Evolutionary conservation across 257 asterid species (phyloP), one percentile per base, ranked within the genome.

Genomic region (Voacanga thouarsii): DNA sequence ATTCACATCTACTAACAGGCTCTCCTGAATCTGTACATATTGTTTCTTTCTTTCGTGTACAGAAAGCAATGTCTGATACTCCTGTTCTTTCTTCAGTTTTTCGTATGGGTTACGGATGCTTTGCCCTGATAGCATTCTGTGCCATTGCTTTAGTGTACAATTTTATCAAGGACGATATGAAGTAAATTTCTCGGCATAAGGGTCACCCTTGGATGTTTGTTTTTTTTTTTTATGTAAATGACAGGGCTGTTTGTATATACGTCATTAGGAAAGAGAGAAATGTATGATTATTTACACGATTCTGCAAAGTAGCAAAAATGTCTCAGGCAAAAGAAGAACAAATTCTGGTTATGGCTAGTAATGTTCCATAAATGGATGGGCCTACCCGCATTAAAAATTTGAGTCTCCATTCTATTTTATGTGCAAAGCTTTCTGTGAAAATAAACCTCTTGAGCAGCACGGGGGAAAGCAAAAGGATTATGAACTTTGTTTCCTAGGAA

Each of bases 1-100:
- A 83, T 90, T 49, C 92, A 86, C 67, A 78, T 88, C 74, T 85
- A 82, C 74, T 75, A 83, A 2, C 75, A 63, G 83, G 79, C 23
- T 66, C 49, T 71, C 45, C 41, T 37, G 49, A 28, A 30, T 75
- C 61, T 71, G 82, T 77, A 77, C 26, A 72, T 86, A 75, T 75
- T 19, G 77, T 73, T 28, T 75, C 16, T 43, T 68, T 59, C 26
- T 10, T 0, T 21, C 21, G 71, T 75, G 55, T 51, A 69, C 60
- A 75, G 18, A n/a, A 47, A 21, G 11, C 43, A 0, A 23, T 41
- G 49, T 41, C 43, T 11, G 44, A 37, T 19, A 61, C 69, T 37
- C 73, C 18, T 19, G 7, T 51, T 33, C 37, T 33, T 33, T 33
- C 2, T 33, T 2, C 37, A 33, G 2, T 33, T 33, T 33, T 33